Conservation (phyloP, 805 yeast species). For the Candida hungchunana region DNA sequence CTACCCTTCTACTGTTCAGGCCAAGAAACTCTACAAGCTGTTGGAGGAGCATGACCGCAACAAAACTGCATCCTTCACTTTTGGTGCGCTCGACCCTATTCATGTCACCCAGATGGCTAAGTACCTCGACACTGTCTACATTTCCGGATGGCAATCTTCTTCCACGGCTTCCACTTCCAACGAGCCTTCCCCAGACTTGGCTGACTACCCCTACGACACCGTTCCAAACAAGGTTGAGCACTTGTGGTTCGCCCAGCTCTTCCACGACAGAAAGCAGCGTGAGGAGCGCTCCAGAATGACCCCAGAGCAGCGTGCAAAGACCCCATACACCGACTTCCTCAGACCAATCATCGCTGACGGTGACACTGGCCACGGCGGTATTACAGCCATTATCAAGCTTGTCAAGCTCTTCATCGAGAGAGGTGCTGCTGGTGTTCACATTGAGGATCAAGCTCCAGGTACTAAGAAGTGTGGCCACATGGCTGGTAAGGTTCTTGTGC, state of each 20-base stretch:
- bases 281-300: constrained; percentile 55
- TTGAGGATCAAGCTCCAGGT: constrained; percentile 98
- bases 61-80: constrained; percentile 79
- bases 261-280: constrained; percentile 96
- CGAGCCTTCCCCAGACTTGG: constrained; percentile 97
- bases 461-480: constrained; percentile 98
- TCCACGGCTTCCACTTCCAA: constrained; percentile 96
- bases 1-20: constrained; percentile 74
- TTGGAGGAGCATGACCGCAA: constrained; percentile 68
- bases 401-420: constrained; percentile 95
- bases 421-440: constrained; percentile 98
- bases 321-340: constrained; percentile 77
- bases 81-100: constrained; percentile 94
- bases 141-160: constrained; percentile 98
- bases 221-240: constrained; percentile 98
- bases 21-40: constrained; percentile 73
- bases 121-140: constrained; percentile 87
- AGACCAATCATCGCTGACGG: constrained; percentile 97
- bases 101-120: constrained; percentile 97
- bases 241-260: constrained; percentile 91
- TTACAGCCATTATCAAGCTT: constrained; percentile 91
- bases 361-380: constrained; percentile 98
- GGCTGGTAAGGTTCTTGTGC: constrained; percentile 98
- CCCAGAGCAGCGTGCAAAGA: constrained; percentile 60
- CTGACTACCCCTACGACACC: constrained; percentile 98